phyloP scores from a whole-genome alignment of 345 rosid species.

The Erysimum cheiranthoides region DNA sequence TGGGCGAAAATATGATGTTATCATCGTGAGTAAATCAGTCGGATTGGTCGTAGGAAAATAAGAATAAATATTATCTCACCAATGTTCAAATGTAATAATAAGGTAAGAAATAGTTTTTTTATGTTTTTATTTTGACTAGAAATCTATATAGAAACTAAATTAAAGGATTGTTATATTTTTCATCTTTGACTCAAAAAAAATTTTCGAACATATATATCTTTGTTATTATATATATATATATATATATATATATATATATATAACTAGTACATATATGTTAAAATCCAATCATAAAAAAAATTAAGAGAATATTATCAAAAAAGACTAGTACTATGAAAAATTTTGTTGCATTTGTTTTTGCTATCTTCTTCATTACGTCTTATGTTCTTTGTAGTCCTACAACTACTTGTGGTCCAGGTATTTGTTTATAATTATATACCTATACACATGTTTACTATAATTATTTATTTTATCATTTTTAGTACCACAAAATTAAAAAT shows the following conservation, averaged over 20 bases:
- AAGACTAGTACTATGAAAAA: neutral
- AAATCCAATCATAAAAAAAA: neutral
- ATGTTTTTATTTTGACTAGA: neutral
- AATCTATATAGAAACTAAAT: neutral
- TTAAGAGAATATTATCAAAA: neutral
- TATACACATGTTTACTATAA: too few species aligned
- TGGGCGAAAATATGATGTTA: too few species aligned
- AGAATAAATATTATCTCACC: neutral
- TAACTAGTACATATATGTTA: neutral
- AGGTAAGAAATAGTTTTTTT: neutral
- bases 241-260: too few species aligned
- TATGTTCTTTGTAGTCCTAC: neutral
- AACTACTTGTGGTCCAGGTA: neutral
- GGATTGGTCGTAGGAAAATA: too few species aligned
- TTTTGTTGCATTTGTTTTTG: neutral
- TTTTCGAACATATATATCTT: neutral
- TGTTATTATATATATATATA: neutral
- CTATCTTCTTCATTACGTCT: neutral
- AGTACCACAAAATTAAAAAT: too few species aligned
- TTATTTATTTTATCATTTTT: too few species aligned
- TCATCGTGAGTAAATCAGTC: too few species aligned
- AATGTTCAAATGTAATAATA: neutral
- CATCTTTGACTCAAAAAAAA: neutral
- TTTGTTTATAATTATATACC: neutral
- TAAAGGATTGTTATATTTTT: neutral